Base-by-base conservation (phyloP, 257 asterid species). In the Rauvolfia tetraphylla region DNA sequence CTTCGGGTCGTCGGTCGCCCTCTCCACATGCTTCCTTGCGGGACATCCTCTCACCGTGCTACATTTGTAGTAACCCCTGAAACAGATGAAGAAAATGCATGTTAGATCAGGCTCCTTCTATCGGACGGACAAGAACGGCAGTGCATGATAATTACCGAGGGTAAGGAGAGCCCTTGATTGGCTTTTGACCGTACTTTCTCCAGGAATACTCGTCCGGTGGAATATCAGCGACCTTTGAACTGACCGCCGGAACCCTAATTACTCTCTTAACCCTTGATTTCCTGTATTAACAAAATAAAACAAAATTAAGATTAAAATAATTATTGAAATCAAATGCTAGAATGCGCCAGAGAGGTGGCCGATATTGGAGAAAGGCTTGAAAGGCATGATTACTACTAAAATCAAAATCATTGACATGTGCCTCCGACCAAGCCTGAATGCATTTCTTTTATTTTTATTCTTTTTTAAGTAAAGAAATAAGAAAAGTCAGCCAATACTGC, bases 181-280 rank as follows among this genome's bases (percentile, higher is more conserved):
- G 93, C 84, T 90, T 92, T 68, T 92, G 94, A 25, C 97, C 97
- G 76, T 92, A 92, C 77, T 92, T 90, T 56, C 97, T 90, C 96
- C 96, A 92, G 0, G 97, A 92, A 67, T 73, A 87, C 72, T 90
- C 92, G 65, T 92, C 97, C 2, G 82, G 59, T 10, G 97, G 97
- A 54, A 90, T 90, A 79, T 90, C 96, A 0, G 91, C 93, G 4
- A 86, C 77, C 77, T 88, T 90, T 2, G 97, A 78, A 84, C 97
- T 90, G 3, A 88, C 82, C 11, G 95, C 93, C 1, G 96, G 93
- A n/a, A 90, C 93, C 61, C 93, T 77, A 8, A 90, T 83, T n/a
- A 86, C 77, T 18, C 82, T 85, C 79, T 73, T 89, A 25, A 87
- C 83, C 78, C 74, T 83, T 1, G 84, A 78, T 85, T 92, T 92